Evolutionary conservation across 2,329 filamentous ascomycete genomes (phyloP).

Genomic region (Aureobasidium sp.): DNA sequence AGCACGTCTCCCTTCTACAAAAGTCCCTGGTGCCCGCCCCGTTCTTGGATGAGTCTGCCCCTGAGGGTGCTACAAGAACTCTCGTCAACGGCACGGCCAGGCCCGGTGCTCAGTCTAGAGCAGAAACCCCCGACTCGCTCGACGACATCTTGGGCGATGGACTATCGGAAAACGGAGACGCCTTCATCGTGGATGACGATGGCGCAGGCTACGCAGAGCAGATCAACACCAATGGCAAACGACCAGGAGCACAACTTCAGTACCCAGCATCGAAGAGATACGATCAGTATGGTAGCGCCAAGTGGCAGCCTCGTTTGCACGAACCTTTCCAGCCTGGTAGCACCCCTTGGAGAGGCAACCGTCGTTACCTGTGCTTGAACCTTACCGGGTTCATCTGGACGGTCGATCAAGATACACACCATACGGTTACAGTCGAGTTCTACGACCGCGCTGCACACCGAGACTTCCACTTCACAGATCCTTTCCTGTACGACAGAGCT

Average conservation of each 20-base stretch:
- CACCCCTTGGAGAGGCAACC: conserved; percentile 90
- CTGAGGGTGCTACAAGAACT: conserved; percentile 56
- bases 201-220: conserved; percentile 77
- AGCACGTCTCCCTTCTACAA: conserved; percentile 43
- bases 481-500: conserved; percentile 91
- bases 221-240: conserved; percentile 58
- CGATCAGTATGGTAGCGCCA: conserved; percentile 18
- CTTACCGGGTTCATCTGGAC: conserved; percentile 95
- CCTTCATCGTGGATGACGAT: conserved; percentile 92
- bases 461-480: conserved; percentile 96
- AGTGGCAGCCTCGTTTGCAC: conserved; percentile 62
- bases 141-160: conserved; percentile 68
- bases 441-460: conserved; percentile 89
- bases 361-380: conserved; percentile 89
- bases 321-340: conserved; percentile 86
- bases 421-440: conserved; percentile 95
- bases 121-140: conserved; percentile 64
- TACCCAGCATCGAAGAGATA: conserved; percentile 46
- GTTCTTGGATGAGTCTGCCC: conserved; percentile 73
- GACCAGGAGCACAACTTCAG: conserved; percentile 36
- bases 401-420: conserved; percentile 78
- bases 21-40: conserved; percentile 66
- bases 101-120: conserved; percentile 45
- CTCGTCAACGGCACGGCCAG: conserved; percentile 50
- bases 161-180: conserved; percentile 55